Evolutionary conservation across 495 filamentous ascomycete genomes (phyloP).

Genomic region (Hypomontagnella monticulosa): DNA sequence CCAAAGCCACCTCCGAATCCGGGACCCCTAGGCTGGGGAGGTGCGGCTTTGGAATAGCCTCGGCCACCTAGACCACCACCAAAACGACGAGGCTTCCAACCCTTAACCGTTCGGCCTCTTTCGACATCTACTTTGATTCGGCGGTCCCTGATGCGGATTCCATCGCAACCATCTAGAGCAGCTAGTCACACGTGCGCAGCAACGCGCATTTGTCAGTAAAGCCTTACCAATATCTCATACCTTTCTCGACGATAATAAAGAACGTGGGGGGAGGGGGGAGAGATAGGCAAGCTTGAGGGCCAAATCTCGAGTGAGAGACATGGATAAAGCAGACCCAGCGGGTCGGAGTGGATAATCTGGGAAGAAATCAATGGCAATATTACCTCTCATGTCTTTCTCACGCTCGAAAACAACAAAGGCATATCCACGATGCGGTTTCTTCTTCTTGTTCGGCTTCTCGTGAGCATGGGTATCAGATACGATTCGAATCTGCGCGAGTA

Average conservation of each 20-base stretch:
- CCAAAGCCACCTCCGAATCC: slow-evolving; percentile 74
- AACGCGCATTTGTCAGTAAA: slow-evolving; percentile 66
- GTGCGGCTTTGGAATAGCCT: slow-evolving; percentile 86
- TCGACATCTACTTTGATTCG: slow-evolving; percentile 95
- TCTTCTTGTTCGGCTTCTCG: slow-evolving; percentile 76
- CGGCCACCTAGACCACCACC: slow-evolving; percentile 93
- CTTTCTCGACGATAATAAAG: slow-evolving; percentile 41
- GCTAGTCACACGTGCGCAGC: slow-evolving; percentile 64
- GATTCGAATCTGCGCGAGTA: slow-evolving; percentile 78
- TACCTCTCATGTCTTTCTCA: slow-evolving; percentile 99
- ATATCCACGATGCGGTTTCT: slow-evolving; percentile 89
- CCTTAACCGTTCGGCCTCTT: slow-evolving; percentile 91
- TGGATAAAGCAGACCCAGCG: slow-evolving; percentile 49
- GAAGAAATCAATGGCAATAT: slow-evolving; percentile 54
- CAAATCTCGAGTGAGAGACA: slow-evolving; percentile 52
- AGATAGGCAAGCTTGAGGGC: slow-evolving; percentile 68
- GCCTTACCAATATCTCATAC: slow-evolving; percentile 59
- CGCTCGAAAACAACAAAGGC: slow-evolving; percentile 97
- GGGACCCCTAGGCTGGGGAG: slow-evolving; percentile 78
- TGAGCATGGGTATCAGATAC: slow-evolving; percentile 73
- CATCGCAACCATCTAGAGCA: slow-evolving; percentile 73
- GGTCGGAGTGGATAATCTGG: slow-evolving; percentile 45
- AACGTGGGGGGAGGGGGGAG: slow-evolving; percentile 22
- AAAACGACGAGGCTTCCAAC: slow-evolving; percentile 91
- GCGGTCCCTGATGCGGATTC: slow-evolving; percentile 90